Evolutionary conservation across 306 rosid genomes (phyloP), one percentile per base, ranked within the genome.

Genomic region (Trifolium pratense): DNA sequence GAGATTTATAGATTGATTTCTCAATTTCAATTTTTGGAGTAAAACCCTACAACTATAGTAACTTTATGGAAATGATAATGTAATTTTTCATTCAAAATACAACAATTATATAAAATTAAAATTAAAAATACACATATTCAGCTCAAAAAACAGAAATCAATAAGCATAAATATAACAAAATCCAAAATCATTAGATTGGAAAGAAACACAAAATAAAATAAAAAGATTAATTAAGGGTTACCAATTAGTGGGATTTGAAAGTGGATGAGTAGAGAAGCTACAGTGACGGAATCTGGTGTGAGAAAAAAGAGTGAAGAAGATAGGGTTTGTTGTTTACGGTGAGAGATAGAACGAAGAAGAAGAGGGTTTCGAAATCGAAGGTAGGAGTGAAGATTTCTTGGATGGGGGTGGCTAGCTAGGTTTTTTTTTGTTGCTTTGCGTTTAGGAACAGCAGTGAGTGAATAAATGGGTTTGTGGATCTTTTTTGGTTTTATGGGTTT

Each of bases 371-470:
- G 29, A 52, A 46, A 46, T 18, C 59, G 59, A 52, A 52, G 5
- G 2, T 1, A 32, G 12, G 25, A 51, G 3, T 7, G 57, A 51
- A 17, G 57, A 51, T 18, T 29, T 29, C 32, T 51, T 53, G 9
- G 59, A 3, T 20, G 5, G 59, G 14, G 59, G 59, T 53, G 59
- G 59, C 59, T 53, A 53, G 59, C 59, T 53, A 53, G 59, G 59
- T 53, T 53, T 53, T 53, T 49, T 51, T 53, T 5, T 3, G 9
- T 52, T 7, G 57, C 57, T 23, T 51, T 53, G 31, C 59, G 59
- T 53, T 53, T 0, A 9, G 59, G 20, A 46, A 46, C 20, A 52
- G 59, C 25, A n/a, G n/a, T n/a, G n/a, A n/a, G n/a, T n/a, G n/a
- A n/a, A n/a, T n/a, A 51, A 51, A 3, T 17, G 58, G 25, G 58